Base-by-base conservation (phyloP, 768 basidiomycete genomes). In the Mycena rosella region DNA sequence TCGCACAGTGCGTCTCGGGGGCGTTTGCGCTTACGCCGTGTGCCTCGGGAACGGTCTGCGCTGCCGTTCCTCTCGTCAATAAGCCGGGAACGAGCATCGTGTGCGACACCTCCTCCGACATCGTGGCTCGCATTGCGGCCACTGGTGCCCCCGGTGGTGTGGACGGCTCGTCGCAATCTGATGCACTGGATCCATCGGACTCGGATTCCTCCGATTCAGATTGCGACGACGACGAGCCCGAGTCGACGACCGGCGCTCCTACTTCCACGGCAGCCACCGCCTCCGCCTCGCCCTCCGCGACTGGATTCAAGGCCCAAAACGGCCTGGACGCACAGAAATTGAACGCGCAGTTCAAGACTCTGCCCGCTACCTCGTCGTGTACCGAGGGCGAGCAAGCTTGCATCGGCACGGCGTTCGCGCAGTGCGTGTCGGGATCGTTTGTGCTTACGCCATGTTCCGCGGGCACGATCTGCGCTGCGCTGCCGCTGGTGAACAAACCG, bases 31-130 rank as follows among this genome's bases (percentile, higher is more conserved):
- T 79, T 18, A 81, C 79, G 0, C 60, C 72, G 0, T 89, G 87
- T 61, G 74, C 75, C 29, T 74, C 72, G 42, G 77, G 78, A 3
- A 72, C 80, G 32, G 78, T 75, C 6, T 88, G 87, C 57, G 80
- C 80, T 32, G 87, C 86, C 6, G 82, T 88, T 52, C 87, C 88
- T 27, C 81, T 89, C 27, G 87, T 88, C 61, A 87, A 87, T 77
- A 79, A 76, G 32, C 62, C 81, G 14, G 88, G 87, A 45, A 88
- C 87, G 11, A 85, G 83, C 8, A 78, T 88, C 66, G 79, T 85
- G 15, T 89, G 88, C 77, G 82, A 81, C 18, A 87, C 85, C 1
- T 32, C 73, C 29, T 78, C 82, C 26, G 88, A 88, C 74, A 84
- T 84, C 17, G 64, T 67, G 20, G 77, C 82, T 14, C 81, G 84